Percentiles rank a stretch among this genome's conserved stretches.
Evolutionary conservation across 1,139 yeast genomes (phyloP).

Genomic region (Kodamaea arcana): DNA sequence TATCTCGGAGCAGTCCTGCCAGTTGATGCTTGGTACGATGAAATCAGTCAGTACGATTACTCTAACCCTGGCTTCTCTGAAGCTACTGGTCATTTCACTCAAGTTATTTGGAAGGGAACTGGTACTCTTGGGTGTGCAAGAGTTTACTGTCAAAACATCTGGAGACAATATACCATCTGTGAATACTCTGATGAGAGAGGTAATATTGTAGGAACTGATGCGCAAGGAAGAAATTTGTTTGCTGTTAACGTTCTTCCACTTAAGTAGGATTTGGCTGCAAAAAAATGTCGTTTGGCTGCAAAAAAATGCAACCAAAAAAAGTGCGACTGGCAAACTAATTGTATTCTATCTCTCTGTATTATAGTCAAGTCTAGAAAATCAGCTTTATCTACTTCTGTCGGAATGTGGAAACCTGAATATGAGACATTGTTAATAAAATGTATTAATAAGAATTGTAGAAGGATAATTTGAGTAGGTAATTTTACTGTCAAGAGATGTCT

Average conservation of each 20-base stretch:
- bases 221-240: slow-evolving; percentile 40
- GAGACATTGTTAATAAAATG: too few species aligned
- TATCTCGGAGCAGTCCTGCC: slow-evolving; percentile 44
- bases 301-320: slow-evolving; percentile 4
- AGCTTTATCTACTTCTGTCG: not conserved
- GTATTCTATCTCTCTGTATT: too few species aligned
- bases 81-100: slow-evolving; percentile 64
- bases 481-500: too few species aligned
- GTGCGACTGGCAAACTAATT: not conserved
- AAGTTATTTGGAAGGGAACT: slow-evolving; percentile 60
- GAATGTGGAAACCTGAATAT: not conserved
- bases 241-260: slow-evolving; percentile 49
- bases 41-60: slow-evolving; percentile 50
- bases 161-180: slow-evolving; percentile 64
- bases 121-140: slow-evolving; percentile 60
- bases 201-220: slow-evolving; percentile 43
- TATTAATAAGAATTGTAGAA: too few species aligned
- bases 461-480: too few species aligned
- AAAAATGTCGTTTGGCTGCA: too few species aligned
- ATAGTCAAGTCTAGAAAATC: not conserved
- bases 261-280: slow-evolving; percentile 1
- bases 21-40: slow-evolving; percentile 66
- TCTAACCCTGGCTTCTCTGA: slow-evolving; percentile 40
- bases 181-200: slow-evolving; percentile 57
- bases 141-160: slow-evolving; percentile 44